Base-by-base conservation (phyloP, 495 filamentous ascomycete genomes). In the Penicillium ucsense region DNA sequence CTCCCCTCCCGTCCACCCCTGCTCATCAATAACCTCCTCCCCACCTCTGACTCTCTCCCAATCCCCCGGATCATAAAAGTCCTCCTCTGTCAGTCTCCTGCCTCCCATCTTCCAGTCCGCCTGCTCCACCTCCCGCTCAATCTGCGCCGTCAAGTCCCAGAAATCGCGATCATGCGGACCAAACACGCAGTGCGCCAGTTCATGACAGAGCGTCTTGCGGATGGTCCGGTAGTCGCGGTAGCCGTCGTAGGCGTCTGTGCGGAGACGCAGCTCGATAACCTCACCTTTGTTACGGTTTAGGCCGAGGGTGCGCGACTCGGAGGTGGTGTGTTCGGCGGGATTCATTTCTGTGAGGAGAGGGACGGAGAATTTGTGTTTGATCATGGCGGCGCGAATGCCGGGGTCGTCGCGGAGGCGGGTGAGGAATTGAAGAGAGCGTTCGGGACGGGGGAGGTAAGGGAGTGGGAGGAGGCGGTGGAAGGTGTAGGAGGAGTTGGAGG, bases 331-430 rank as follows among this genome's bases (percentile, higher is more conserved):
- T 48, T 81, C 76, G 0, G 81, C 68, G 1, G 92, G 92, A 55
- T 97, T 83, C 91, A 98, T 97, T 65, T 98, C 92, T 4, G 89
- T 94, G 3, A 98, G 73, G 11, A 96, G 63, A 1, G 81, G 82
- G n/a, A 98, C 92, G 40, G 76, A 78, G 72, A 92, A 95, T 38
- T 80, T 77, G 70, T 95, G 89, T 47, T 79, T 79, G 7, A 74
- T 65, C 92, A 98, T 98, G 10, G 81, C 75, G 28, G 81, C 67
- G 48, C 79, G 79, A 67, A 98, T 92, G 35, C 92, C 92, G 0
- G 88, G 81, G 72, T 98, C 92, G 47, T 79, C 74, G 52, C 79
- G 78, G 5, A 98, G 75, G 0, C 86, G 80, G 54, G 84, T 71
- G 31, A 98, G 81, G 65, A 89, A 92, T n/a, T 70, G 58, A 3